These are phyloP conservation scores for Toxoplasma gondii DNA, from an alignment of 169 alveolate genomes.

Conservation along the genomic window DNA sequence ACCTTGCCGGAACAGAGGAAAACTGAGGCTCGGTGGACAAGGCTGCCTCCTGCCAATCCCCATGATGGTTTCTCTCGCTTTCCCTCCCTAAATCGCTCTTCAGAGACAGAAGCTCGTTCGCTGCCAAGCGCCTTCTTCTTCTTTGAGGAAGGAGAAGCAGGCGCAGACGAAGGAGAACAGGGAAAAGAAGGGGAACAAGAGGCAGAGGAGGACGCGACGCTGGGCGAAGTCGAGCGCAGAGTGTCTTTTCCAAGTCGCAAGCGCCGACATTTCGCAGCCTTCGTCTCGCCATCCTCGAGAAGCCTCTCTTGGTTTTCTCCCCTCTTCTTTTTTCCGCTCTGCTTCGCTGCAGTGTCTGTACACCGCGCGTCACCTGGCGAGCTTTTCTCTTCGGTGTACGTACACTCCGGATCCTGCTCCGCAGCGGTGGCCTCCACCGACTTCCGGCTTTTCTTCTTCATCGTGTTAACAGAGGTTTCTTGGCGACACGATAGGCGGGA, in stretches of 20 bases:
- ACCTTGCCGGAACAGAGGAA: not conserved
- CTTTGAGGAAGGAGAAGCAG: not conserved
- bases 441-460: not conserved
- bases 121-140: not conserved
- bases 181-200: not conserved
- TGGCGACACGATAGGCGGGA: not conserved
- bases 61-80: not conserved
- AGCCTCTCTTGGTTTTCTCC: not conserved
- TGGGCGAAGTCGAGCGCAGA: not conserved
- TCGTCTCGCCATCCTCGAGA: not conserved
- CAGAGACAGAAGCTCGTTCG: not conserved
- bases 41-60: not conserved
- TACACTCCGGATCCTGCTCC: not conserved
- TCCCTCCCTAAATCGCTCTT: no score
- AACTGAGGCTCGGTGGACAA: not conserved
- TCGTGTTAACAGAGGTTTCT: not conserved
- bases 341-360: not conserved
- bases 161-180: not conserved
- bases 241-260: not conserved
- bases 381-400: not conserved
- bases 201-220: not conserved
- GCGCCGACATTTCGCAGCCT: not conserved
- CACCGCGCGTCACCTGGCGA: not conserved
- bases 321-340: not conserved
- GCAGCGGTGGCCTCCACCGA: not conserved